Base-by-base conservation (phyloP, 2,329 filamentous ascomycete genomes). In the Cladosporium sp. region DNA sequence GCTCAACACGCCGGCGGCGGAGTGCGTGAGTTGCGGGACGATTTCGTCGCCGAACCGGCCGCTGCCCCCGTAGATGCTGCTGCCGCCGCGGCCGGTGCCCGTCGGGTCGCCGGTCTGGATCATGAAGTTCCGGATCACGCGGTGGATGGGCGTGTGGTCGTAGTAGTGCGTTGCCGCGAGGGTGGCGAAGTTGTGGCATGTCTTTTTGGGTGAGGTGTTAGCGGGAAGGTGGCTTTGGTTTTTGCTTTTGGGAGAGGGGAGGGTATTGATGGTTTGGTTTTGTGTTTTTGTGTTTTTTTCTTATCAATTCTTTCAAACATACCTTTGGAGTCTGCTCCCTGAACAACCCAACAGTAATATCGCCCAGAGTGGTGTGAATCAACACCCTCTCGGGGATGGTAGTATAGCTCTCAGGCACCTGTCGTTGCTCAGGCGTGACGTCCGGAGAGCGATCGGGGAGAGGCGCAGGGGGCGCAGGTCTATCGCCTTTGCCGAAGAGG, bases 51-150 rank as follows among this genome's bases (percentile, higher is more conserved):
- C 87, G 63, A 98, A 98, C 74, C 96, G 97, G 30, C 72, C 75
- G 22, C 9, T 27, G 69, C 86, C 86, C 64, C 93, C 93, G 67
- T 97, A 98, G 70, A 98, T 97, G 56, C 87, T 93, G 75, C 96
- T 92, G 65, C 92, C 92, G 57, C 92, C 92, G 20, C 92, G 97
- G 58, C 92, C 93, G 67, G 96, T 92, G 67, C 89, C 89, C 42
- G 92, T 98, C 69, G 97, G 97, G 71, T 97, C 93, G 71, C 93
- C 92, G 66, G 93, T 91, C 74, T 96, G 87, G 65, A 96, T 93
- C 92, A 98, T 97, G 73, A 98, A 98, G 64, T 87, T 82, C 78
- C 96, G 95, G 76, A 98, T 98, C 57, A 98, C 86, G 43, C 92
- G 87, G 76, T 98, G 92, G 78, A 97, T 97, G 62, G 75, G 77